Evolutionary conservation across 2,329 filamentous ascomycete genomes (phyloP).

Genomic region (Colletotrichum tropicale): DNA sequence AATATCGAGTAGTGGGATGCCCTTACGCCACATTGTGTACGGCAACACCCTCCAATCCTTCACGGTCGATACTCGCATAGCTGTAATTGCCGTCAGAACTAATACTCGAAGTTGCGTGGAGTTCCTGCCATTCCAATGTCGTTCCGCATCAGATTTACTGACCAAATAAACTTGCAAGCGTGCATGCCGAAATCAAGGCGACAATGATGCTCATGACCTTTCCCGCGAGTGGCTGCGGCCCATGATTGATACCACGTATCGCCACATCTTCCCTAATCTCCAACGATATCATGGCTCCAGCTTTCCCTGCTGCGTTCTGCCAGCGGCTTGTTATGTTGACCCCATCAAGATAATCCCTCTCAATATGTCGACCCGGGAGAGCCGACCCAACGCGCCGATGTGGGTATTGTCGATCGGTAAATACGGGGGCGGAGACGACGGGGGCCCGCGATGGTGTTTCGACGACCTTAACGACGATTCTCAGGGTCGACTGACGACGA

Average conservation of each 20-base stretch:
- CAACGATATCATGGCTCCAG: not conserved
- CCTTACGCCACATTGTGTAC: constrained; percentile 15
- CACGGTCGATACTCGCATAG: not conserved
- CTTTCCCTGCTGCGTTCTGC: not conserved
- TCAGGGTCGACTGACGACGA: not conserved
- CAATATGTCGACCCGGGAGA: not conserved
- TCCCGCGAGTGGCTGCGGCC: not conserved
- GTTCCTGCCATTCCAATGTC: not conserved
- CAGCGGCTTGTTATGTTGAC: not conserved
- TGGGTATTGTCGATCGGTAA: not conserved
- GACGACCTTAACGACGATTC: not conserved
- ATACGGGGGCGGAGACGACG: not conserved
- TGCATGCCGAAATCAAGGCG: constrained; percentile 8
- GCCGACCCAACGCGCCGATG: not conserved
- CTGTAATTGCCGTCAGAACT: not conserved
- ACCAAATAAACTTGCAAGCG: constrained; percentile 1
- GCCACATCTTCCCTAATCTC: not conserved
- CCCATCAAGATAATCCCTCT: not conserved
- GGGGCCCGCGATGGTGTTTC: not conserved
- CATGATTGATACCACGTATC: constrained; percentile 2
- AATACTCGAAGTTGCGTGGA: not conserved
- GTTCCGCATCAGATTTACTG: not conserved
- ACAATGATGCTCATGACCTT: constrained; percentile 12
- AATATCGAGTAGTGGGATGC: fast-evolving
- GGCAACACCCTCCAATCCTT: constrained; percentile 10